These are phyloP conservation scores for Rosa multiflora DNA, from an alignment of 306 rosid species.

Conservation along the genomic window DNA sequence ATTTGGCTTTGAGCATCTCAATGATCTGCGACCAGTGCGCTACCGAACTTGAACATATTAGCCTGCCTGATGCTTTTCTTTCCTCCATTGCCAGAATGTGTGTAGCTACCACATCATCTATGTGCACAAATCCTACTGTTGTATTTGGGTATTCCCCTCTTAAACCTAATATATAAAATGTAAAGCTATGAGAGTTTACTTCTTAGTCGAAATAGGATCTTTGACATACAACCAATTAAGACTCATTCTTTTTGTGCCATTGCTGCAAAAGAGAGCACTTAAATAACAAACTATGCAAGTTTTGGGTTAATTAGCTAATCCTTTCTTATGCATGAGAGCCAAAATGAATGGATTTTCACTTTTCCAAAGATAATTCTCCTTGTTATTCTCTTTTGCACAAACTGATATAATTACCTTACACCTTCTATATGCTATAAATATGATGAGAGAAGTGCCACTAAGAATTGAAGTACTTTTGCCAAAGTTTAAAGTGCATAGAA, in stretches of 20 bases:
- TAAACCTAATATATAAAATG: slow-evolving; percentile 33
- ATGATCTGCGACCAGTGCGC: slow-evolving; percentile 81
- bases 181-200: neutral
- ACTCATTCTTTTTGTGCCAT: neutral
- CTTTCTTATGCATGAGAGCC: neutral
- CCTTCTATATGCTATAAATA: neutral
- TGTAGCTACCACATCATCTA: slow-evolving; percentile 74
- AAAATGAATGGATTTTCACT: neutral
- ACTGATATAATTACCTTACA: neutral
- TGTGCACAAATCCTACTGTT: slow-evolving; percentile 78
- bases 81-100: slow-evolving; percentile 79
- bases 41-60: slow-evolving; percentile 71
- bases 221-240: neutral
- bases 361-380: neutral
- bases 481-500: neutral
- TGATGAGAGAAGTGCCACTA: neutral
- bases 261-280: neutral
- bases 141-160: slow-evolving; percentile 69
- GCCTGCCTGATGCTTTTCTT: slow-evolving; percentile 61
- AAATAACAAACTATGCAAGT: neutral
- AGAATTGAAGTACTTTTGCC: neutral
- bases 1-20: slow-evolving; percentile 56
- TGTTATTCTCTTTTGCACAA: neutral
- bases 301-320: neutral
- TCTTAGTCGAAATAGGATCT: neutral